These are phyloP conservation scores for Chrysoporthe puriensis DNA, from an alignment of 2,329 filamentous ascomycete genomes.

Conservation along the genomic window DNA sequence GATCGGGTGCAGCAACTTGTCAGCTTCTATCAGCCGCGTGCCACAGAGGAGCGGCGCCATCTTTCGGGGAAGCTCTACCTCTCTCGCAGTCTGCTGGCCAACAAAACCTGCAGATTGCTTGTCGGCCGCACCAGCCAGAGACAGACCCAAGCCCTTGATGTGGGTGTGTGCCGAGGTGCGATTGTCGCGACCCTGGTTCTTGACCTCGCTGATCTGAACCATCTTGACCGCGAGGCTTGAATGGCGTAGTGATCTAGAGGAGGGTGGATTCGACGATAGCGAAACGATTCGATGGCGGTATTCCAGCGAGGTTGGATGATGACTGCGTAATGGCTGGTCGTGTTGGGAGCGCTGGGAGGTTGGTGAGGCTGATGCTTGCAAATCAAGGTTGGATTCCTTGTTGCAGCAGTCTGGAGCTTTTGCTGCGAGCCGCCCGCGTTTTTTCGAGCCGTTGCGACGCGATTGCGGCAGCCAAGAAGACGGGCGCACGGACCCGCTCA, in stretches of 20 bases:
- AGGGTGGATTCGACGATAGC: not conserved
- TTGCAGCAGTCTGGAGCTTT: conserved; percentile 11
- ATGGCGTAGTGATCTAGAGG: not conserved
- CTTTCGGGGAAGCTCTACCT: conserved; percentile 58
- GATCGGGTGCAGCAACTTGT: conserved; percentile 20
- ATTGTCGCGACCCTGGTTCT: conserved; percentile 92
- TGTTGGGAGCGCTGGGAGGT: conserved; percentile 22
- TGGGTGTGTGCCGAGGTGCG: conserved; percentile 96
- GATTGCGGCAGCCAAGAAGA: conserved; percentile 12
- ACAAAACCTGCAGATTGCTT: conserved; percentile 82
- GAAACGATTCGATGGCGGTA: not conserved
- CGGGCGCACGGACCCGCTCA: conserved; percentile 18
- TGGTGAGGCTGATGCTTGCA: conserved; percentile 21
- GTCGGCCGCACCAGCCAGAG: conserved; percentile 83
- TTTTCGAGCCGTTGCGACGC: conserved; percentile 21
- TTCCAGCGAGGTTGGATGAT: conserved; percentile 18
- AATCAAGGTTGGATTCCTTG: conserved; percentile 14
- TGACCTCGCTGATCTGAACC: conserved; percentile 93
- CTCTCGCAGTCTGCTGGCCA: conserved; percentile 83
- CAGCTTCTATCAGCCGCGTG: conserved; percentile 6
- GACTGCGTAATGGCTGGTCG: conserved; percentile 20
- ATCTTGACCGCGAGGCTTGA: conserved; percentile 52
- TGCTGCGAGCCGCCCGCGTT: conserved; percentile 14
- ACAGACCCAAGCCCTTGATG: conserved; percentile 92
- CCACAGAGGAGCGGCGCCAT: not conserved